Percentiles rank a stretch among this genome's conserved stretches.
Evolutionary conservation across 208 protist species (phyloP).

Genomic region (Acanthamoeba triangularis): DNA sequence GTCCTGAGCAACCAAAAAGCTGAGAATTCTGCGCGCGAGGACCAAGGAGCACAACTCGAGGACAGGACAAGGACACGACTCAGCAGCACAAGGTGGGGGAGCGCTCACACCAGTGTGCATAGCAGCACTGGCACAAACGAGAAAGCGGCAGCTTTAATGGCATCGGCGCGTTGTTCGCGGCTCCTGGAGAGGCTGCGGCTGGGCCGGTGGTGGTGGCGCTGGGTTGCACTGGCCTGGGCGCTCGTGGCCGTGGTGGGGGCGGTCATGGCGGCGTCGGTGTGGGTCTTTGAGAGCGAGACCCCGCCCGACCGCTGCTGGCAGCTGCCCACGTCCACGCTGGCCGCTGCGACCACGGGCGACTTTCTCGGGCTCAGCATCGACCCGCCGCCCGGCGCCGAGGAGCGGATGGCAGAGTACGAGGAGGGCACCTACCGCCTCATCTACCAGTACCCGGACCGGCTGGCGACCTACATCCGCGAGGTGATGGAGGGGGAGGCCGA

Average conservation of each 20-base stretch:
- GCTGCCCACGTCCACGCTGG: neutral
- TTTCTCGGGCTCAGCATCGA: neutral
- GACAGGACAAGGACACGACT: too few species aligned
- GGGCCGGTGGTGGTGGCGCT: neutral
- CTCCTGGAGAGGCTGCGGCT: neutral
- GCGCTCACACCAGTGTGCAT: too few species aligned
- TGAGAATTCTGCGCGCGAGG: too few species aligned
- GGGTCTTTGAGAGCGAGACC: neutral
- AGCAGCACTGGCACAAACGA: too few species aligned
- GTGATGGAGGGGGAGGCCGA: neutral
- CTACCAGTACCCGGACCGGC: conserved; percentile 1
- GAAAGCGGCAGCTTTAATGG: neutral
- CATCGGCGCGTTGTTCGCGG: too few species aligned
- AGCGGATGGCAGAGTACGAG: neutral
- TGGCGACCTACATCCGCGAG: neutral
- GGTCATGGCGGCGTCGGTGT: neutral
- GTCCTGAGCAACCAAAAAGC: too few species aligned
- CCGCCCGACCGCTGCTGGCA: conserved; percentile 5
- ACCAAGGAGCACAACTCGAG: too few species aligned
- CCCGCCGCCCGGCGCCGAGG: neutral
- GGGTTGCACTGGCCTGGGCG: neutral
- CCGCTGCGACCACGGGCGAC: neutral
- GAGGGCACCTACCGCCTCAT: neutral
- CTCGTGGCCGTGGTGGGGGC: neutral
- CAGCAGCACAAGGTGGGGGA: too few species aligned